Base-by-base conservation (phyloP, 805 yeast species). In the Saturnispora dispora region DNA sequence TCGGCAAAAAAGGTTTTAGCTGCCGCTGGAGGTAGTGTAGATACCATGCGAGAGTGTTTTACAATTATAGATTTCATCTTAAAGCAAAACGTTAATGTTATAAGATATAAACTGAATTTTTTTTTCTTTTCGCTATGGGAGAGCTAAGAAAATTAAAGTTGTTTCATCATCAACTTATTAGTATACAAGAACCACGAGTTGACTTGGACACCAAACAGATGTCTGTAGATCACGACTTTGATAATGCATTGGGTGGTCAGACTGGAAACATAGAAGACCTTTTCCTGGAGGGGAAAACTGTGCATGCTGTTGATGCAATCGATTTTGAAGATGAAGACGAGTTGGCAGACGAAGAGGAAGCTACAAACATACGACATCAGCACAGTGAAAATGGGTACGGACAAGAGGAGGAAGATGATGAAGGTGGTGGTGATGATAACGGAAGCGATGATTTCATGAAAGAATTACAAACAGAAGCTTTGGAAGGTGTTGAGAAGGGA, bases 291-390 rank as follows among this genome's bases (percentile, higher is more conserved):
- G 82, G 78, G 18, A 70, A 77, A 66, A 70, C 86, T 2, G 75
- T 76, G 50, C 98, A 90, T 66, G 90, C 93, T 1, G 96, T 80
- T 6, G 91, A 90, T 65, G 99, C 99, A 9, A 72, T 89, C 32
- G 98, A 91, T 66, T 91, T 86, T 63, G 96, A 88, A 61, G 96
- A 88, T 63, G 95, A 87, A 60, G 97, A 90, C 58, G 97, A 90
- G 65, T 71, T 90, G 46, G 97, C 97, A 0, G 97, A 90, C 23
- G 96, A 90, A 45, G 95, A 87, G 51, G 63, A 72, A 17, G 32
- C 49, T 5, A 1, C 73, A 52, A 41, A 57, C 56, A 45, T 22
- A 36, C 11, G 59, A 53, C 17, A 58, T 46, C 4, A 60, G 46
- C 41, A 37, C 25, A 18, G 13, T 30, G 33, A 30, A 13, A 30